Conservation (phyloP, 1,284 basidiomycete species). For the Ustilago sp. region DNA sequence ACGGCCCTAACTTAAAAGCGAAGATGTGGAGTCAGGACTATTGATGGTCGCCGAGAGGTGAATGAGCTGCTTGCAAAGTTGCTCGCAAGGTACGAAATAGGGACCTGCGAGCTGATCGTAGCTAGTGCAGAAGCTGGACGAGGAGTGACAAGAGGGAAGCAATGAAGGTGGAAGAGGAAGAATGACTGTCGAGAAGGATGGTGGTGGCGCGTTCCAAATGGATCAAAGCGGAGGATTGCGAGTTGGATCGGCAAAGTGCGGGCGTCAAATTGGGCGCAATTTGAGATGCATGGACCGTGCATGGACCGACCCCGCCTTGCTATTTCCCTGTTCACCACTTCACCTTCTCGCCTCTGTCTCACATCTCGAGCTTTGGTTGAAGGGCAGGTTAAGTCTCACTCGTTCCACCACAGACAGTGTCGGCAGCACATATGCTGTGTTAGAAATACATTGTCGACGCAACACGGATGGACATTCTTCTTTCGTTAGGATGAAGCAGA, state of each 20-base stretch:
- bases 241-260: constrained; percentile 17
- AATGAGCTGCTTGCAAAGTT: neutral
- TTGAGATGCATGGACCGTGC: neutral
- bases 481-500: neutral
- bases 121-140: neutral
- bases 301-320: neutral
- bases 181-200: neutral
- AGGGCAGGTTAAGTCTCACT: neutral
- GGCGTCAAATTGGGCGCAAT: constrained; percentile 19
- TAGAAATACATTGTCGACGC: neutral
- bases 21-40: neutral
- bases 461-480: neutral
- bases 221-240: neutral
- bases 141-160: neutral
- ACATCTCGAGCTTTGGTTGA: constrained; percentile 1
- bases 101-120: neutral
- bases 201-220: constrained; percentile 10
- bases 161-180: neutral
- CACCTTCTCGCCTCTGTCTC: neutral
- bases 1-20: neutral
- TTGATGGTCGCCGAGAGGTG: neutral
- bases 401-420: neutral
- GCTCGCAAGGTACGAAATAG: neutral
- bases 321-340: neutral
- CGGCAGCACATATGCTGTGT: neutral